Conservation (phyloP, 1,139 yeast genomes). For the Hyphopichia fennica region DNA sequence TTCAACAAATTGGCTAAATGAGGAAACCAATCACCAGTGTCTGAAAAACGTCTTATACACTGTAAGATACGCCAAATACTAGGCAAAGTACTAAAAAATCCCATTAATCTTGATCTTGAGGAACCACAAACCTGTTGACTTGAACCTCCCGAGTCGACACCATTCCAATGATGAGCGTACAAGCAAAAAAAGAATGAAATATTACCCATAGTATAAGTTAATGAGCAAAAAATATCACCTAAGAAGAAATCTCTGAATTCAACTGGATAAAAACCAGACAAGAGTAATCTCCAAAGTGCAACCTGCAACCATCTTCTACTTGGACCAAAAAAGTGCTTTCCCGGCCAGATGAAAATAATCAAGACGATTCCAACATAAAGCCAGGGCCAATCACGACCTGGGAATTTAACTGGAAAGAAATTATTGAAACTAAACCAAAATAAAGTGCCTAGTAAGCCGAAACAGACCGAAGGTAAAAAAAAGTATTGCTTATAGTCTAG, state of each 20-base stretch:
- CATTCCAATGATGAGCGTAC: constrained; percentile 69
- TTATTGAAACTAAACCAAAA: constrained; percentile 76
- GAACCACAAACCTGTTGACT: constrained; percentile 68
- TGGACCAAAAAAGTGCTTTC: constrained; percentile 49
- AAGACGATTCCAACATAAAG: constrained; percentile 60
- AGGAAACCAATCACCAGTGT: constrained; percentile 95
- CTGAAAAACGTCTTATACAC: constrained; percentile 87
- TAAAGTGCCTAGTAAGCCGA: constrained; percentile 57
- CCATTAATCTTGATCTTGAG: constrained; percentile 70
- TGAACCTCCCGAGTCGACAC: constrained; percentile 39
- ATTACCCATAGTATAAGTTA: constrained; percentile 86
- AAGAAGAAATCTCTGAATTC: constrained; percentile 92
- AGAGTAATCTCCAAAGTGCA: constrained; percentile 67
- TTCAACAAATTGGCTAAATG: constrained; percentile 90
- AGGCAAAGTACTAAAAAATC: constrained; percentile 81
- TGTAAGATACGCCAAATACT: constrained; percentile 89
- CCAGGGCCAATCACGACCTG: constrained; percentile 82
- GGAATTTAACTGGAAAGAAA: constrained; percentile 60
- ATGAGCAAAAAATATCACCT: constrained; percentile 86
- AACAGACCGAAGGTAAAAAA: constrained; percentile 59
- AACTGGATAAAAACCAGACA: constrained; percentile 90
- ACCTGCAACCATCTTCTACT: constrained; percentile 74
- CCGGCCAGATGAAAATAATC: constrained; percentile 61
- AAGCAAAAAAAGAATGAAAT: constrained; percentile 83
- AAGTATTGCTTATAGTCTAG: constrained; percentile 65